Evolutionary conservation across 176 grass and related monocot species (phyloP).

Genomic region (Juncus effusus): DNA sequence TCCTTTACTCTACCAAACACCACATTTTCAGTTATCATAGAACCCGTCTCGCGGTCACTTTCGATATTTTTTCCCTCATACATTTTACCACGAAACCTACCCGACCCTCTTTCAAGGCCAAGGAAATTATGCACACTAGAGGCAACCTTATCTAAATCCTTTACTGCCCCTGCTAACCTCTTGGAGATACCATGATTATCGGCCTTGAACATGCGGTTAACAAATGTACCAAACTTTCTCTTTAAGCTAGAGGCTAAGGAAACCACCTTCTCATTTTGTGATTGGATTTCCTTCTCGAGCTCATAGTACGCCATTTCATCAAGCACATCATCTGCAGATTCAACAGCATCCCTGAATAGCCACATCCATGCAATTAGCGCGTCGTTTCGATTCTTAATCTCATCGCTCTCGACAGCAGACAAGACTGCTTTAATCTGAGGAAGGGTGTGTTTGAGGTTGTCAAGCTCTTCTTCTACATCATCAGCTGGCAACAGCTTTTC

Average conservation of each 20-base stretch:
- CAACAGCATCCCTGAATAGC: conserved; percentile 31
- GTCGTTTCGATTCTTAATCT: conserved; percentile 5
- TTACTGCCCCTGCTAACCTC: conserved; percentile 18
- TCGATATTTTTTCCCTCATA: neutral
- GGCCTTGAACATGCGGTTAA: neutral
- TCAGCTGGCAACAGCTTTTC: neutral
- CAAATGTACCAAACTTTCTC: neutral
- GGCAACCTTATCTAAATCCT: conserved; percentile 25
- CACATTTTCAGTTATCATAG: conserved; percentile 20
- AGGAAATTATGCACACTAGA: conserved; percentile 2
- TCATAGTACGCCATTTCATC: conserved; percentile 40
- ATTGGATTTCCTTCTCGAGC: conserved; percentile 28
- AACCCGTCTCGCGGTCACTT: conserved; percentile 10
- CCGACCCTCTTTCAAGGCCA: neutral
- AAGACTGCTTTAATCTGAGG: conserved; percentile 17
- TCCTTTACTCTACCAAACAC: conserved; percentile 28
- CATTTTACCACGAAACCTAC: neutral
- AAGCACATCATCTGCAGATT: conserved; percentile 34
- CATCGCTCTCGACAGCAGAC: conserved; percentile 10
- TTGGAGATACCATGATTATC: neutral
- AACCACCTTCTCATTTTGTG: conserved; percentile 26
- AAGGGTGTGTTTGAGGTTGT: neutral
- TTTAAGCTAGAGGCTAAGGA: conserved; percentile 31
- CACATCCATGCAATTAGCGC: conserved; percentile 28
- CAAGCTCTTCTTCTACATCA: conserved; percentile 5